phyloP scores from a whole-genome alignment of 495 filamentous ascomycete species.

The Penicillium waksmanii region DNA sequence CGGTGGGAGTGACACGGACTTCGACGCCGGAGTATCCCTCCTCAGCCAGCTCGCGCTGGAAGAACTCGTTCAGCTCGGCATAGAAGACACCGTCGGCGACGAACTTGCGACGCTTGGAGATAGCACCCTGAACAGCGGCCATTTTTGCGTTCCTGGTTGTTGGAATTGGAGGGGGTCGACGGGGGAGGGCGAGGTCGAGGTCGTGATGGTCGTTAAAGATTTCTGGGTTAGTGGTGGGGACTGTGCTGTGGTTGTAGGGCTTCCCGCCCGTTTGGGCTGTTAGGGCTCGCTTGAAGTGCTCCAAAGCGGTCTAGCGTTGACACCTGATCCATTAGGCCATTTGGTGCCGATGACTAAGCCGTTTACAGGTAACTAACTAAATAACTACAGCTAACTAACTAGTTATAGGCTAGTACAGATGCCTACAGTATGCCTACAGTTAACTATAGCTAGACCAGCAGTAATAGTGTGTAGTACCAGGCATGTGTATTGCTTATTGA shows the following conservation, averaged over 20 bases:
- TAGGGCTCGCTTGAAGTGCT: constrained; percentile 46
- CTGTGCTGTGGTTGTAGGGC: constrained; percentile 42
- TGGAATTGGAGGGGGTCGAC: constrained; percentile 44
- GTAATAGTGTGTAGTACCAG: neutral
- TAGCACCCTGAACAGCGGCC: constrained; percentile 70
- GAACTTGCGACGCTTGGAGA: constrained; percentile 99
- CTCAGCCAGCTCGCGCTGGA: constrained; percentile 99
- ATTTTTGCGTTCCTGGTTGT: constrained; percentile 56
- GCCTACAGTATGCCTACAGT: too few species aligned
- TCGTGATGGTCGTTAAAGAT: constrained; percentile 40
- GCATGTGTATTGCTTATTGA: too few species aligned
- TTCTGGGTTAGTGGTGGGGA: constrained; percentile 49
- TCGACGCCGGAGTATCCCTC: constrained; percentile 99
- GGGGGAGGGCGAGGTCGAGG: constrained; percentile 41
- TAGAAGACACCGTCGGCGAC: constrained; percentile 99
- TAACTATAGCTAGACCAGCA: neutral
- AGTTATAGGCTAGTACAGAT: too few species aligned
- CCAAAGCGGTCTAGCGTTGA: constrained; percentile 26
- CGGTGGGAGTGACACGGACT: constrained; percentile 98
- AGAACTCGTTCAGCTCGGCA: constrained; percentile 99
- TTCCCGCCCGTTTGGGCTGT: constrained; percentile 41
- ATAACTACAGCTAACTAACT: too few species aligned
- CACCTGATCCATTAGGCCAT: neutral
- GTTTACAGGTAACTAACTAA: too few species aligned
- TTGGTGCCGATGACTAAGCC: constrained; percentile 8